Percentiles rank a stretch among this genome's conserved stretches.
These are phyloP conservation scores for Acanthamoeba sp. DNA, from an alignment of 208 protist species.

Conservation along the genomic window DNA sequence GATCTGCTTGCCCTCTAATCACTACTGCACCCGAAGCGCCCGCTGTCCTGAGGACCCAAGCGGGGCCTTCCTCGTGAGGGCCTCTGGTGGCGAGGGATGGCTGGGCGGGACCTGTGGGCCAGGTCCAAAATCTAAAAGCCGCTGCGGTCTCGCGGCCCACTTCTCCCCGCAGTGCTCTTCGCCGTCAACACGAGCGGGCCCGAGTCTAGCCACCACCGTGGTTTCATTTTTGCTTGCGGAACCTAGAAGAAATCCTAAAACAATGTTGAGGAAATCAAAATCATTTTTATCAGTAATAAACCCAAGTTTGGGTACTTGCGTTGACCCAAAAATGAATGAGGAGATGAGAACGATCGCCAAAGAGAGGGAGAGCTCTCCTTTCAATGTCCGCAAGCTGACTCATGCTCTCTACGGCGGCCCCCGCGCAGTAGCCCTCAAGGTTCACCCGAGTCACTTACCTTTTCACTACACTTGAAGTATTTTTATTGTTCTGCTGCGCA, in stretches of 20 bases:
- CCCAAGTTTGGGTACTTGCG: no score
- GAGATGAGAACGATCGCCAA: neutral
- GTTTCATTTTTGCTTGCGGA: neutral
- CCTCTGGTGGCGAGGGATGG: no score
- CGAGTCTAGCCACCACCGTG: neutral
- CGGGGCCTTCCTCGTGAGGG: neutral
- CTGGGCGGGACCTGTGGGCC: neutral
- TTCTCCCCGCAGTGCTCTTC: neutral
- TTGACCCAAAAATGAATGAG: no score
- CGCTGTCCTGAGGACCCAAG: no score
- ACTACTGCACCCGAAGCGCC: no score
- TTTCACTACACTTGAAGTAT: neutral
- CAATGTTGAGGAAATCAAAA: no score
- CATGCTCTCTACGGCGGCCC: neutral
- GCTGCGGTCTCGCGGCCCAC: neutral
- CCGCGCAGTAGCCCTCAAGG: neutral
- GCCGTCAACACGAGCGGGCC: neutral
- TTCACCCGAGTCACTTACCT: neutral
- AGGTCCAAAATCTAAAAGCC: neutral
- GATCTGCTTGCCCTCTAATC: neutral
- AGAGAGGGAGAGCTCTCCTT: neutral
- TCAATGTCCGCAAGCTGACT: conserved; percentile 14
- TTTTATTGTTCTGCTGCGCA: neutral
- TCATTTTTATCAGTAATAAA: no score
- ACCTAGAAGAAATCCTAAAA: no score